phyloP scores from a whole-genome alignment of 2,329 filamentous ascomycete species.

The Pseudodiploospora longispora region DNA sequence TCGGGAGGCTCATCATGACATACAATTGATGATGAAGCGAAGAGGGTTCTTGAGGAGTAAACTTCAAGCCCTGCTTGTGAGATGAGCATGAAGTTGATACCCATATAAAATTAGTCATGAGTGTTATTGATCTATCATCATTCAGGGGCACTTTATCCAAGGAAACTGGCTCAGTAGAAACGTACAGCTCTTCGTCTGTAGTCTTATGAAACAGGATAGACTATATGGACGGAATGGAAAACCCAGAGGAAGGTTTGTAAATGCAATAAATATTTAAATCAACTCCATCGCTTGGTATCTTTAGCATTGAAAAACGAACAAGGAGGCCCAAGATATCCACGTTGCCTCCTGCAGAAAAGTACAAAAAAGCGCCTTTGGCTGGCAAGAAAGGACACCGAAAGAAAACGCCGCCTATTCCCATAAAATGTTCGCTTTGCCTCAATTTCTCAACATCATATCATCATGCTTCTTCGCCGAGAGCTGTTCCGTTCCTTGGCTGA shows the following conservation, averaged over 20 bases:
- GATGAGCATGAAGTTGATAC: slow-evolving; percentile 18
- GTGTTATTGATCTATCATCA: background rate
- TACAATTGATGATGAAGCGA: background rate
- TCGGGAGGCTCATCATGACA: slow-evolving; percentile 41
- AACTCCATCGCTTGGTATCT: slow-evolving; percentile 30
- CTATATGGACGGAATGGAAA: too few relatives aligned
- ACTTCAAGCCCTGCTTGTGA: slow-evolving; percentile 10
- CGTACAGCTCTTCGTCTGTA: too few relatives aligned
- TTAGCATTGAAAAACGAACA: slow-evolving; percentile 15
- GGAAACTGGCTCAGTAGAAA: background rate
- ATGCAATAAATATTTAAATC: slow-evolving; percentile 21
- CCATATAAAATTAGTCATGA: slow-evolving; percentile 11
- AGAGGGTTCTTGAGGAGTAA: slow-evolving; percentile 3
- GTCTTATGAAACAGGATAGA: too few relatives aligned
- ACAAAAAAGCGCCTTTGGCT: background rate
- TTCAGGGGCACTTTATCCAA: slow-evolving; percentile 3
- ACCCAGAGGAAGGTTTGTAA: slow-evolving; percentile 12
- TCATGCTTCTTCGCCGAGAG: slow-evolving; percentile 49
- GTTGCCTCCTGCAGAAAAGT: slow-evolving; percentile 14
- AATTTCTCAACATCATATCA: slow-evolving; percentile 37
- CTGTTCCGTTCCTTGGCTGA: slow-evolving; percentile 21
- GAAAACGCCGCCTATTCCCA: slow-evolving; percentile 19
- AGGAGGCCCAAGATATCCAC: slow-evolving; percentile 15
- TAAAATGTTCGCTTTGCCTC: slow-evolving; percentile 13
- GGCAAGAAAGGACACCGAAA: slow-evolving; percentile 14